Conservation (phyloP, 768 basidiomycete species). For the Agaricus blazei region DNA sequence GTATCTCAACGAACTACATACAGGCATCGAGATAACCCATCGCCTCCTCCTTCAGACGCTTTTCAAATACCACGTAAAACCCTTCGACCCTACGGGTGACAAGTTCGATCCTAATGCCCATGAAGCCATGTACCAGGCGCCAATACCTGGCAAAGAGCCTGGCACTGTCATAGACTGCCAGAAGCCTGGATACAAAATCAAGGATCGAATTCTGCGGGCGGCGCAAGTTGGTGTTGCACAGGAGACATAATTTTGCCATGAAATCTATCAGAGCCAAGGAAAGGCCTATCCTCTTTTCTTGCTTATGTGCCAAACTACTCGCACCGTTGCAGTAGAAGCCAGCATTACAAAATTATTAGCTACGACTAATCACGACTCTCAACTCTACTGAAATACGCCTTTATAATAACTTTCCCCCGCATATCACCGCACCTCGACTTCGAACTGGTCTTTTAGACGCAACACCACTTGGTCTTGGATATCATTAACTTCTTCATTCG, state of each 20-base stretch:
- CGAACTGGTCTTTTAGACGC: conserved; percentile 53
- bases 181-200: conserved; percentile 91
- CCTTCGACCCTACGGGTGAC: conserved; percentile 90
- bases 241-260: conserved; percentile 36
- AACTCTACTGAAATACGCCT: conserved; percentile 24
- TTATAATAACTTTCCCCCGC: conserved; percentile 29
- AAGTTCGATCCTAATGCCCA: conserved; percentile 93
- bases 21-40: conserved; percentile 90
- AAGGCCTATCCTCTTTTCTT: background rate
- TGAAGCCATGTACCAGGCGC: conserved; percentile 93
- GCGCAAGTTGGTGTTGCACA: conserved; percentile 97
- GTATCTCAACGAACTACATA: conserved; percentile 67
- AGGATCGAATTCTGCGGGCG: conserved; percentile 87
- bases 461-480: conserved; percentile 61
- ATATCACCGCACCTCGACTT: conserved; percentile 82
- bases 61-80: conserved; percentile 86
- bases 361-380: conserved; percentile 18
- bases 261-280: background rate
- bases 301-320: conserved; percentile 3
- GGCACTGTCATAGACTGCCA: conserved; percentile 89
- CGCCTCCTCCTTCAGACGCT: conserved; percentile 85
- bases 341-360: conserved; percentile 20
- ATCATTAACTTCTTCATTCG: conserved; percentile 85
- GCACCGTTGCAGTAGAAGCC: background rate
- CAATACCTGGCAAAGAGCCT: conserved; percentile 83